phyloP scores from a whole-genome alignment of 768 basidiomycete genomes.

The Tephrocybe rancida region DNA sequence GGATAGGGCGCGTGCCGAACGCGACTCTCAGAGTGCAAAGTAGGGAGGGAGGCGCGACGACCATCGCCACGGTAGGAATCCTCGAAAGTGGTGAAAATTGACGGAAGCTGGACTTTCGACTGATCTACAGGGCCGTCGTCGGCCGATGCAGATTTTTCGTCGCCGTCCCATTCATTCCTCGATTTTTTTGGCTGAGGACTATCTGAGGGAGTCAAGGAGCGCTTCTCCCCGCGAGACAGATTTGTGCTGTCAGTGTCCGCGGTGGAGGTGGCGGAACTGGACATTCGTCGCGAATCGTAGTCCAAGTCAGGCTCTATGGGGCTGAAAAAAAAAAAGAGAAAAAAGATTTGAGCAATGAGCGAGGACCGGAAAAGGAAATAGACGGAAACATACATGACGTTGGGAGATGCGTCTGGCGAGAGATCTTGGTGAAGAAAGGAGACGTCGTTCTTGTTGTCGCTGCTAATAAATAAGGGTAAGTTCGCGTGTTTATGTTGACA shows the following conservation, averaged over 20 bases:
- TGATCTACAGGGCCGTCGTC: conserved; percentile 34
- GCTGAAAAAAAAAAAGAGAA: background rate
- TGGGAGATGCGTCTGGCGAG: conserved; percentile 34
- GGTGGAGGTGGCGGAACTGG: conserved; percentile 69
- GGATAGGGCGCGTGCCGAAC: conserved; percentile 62
- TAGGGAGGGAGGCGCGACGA: conserved; percentile 68
- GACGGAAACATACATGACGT: conserved; percentile 43
- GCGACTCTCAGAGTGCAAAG: conserved; percentile 55
- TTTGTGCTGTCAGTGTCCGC: conserved; percentile 68
- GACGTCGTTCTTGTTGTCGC: conserved; percentile 45
- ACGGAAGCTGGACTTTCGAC: conserved; percentile 66
- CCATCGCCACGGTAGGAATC: conserved; percentile 57
- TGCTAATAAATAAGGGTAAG: conserved; percentile 26
- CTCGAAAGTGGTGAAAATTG: conserved; percentile 72
- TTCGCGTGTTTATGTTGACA: conserved; percentile 28
- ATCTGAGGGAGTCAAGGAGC: conserved; percentile 54
- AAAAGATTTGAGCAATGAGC: conserved; percentile 5
- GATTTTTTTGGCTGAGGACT: conserved; percentile 57
- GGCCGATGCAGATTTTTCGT: conserved; percentile 44
- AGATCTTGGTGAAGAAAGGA: conserved; percentile 33
- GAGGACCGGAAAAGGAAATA: background rate
- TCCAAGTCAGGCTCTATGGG: conserved; percentile 42
- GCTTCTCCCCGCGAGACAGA: conserved; percentile 64
- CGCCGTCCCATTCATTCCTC: conserved; percentile 41
- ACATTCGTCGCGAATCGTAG: conserved; percentile 74